Evolutionary conservation across 208 protist genomes (phyloP).

Genomic region (Porcisia hertigi): DNA sequence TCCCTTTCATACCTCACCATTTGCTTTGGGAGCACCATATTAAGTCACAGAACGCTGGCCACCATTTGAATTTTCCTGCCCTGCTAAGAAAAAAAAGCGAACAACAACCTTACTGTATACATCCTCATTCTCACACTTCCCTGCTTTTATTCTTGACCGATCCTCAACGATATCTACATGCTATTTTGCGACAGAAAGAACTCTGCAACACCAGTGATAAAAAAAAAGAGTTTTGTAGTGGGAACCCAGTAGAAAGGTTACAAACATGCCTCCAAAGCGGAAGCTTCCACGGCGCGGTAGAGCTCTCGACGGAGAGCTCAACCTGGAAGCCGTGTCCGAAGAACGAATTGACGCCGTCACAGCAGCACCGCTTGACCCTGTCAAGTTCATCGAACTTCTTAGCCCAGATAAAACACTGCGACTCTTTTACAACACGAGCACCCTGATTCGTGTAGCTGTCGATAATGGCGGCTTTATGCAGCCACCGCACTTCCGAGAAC

Average conservation of each 20-base stretch:
- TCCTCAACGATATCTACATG: too few species aligned
- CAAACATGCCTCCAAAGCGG: conserved; percentile 37
- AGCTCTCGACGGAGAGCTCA: conserved; percentile 31
- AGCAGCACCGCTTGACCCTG: conserved; percentile 51
- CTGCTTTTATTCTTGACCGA: too few species aligned
- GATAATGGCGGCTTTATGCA: conserved; percentile 86
- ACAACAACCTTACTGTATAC: too few species aligned
- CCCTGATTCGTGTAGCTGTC: conserved; percentile 80
- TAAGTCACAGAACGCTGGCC: too few species aligned
- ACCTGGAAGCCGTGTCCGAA: conserved; percentile 56
- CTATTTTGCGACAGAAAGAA: too few species aligned
- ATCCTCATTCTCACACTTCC: too few species aligned
- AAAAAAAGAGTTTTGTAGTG: background rate
- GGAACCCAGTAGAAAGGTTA: background rate
- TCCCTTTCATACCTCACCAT: too few species aligned
- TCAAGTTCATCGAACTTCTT: conserved; percentile 69
- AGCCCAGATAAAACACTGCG: conserved; percentile 72
- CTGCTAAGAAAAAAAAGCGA: too few species aligned
- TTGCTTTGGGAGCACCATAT: too few species aligned
- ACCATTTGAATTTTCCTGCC: too few species aligned
- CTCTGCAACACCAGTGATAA: too few species aligned
- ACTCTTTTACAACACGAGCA: conserved; percentile 87
- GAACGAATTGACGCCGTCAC: conserved; percentile 85
- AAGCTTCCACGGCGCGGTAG: conserved; percentile 39
- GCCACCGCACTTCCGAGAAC: conserved; percentile 87